These are phyloP conservation scores for Trichoderma breve DNA, from an alignment of 2,329 filamentous ascomycete species.

Conservation along the genomic window DNA sequence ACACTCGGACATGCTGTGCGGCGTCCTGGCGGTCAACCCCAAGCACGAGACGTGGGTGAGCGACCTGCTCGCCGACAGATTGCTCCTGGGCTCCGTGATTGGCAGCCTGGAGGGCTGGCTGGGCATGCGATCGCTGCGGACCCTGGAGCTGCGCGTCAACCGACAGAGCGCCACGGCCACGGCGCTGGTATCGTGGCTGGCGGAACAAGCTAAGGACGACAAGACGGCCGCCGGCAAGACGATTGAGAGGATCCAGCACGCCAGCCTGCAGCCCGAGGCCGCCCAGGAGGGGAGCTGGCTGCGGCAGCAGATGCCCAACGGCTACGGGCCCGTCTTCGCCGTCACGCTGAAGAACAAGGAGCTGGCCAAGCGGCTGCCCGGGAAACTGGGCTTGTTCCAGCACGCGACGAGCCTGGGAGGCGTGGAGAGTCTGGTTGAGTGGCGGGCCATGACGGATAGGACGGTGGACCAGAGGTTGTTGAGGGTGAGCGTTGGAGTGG, in stretches of 20 bases:
- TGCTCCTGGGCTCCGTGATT: conserved; percentile 80
- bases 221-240: conserved; percentile 48
- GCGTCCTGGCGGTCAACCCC: conserved; percentile 68
- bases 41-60: conserved; percentile 55
- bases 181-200: conserved; percentile 70
- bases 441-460: conserved; percentile 83
- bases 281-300: conserved; percentile 66
- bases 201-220: conserved; percentile 43
- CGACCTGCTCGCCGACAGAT: conserved; percentile 63
- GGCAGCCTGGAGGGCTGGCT: conserved; percentile 91
- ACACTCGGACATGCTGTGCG: conserved; percentile 90
- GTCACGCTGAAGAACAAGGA: conserved; percentile 62
- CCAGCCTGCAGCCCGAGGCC: conserved; percentile 70
- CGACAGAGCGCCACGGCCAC: conserved; percentile 72
- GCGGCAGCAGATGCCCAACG: conserved; percentile 82
- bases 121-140: conserved; percentile 80
- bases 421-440: conserved; percentile 95
- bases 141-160: conserved; percentile 76
- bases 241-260: conserved; percentile 67
- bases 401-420: conserved; percentile 93
- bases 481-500: conserved; percentile 81
- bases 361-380: conserved; percentile 68
- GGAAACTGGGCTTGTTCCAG: conserved; percentile 78
- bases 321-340: conserved; percentile 85
- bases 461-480: conserved; percentile 70